Evolutionary conservation across 768 basidiomycete species (phyloP), one percentile per base, ranked within the genome.

Genomic region (Lactifluus hygrophoroides): DNA sequence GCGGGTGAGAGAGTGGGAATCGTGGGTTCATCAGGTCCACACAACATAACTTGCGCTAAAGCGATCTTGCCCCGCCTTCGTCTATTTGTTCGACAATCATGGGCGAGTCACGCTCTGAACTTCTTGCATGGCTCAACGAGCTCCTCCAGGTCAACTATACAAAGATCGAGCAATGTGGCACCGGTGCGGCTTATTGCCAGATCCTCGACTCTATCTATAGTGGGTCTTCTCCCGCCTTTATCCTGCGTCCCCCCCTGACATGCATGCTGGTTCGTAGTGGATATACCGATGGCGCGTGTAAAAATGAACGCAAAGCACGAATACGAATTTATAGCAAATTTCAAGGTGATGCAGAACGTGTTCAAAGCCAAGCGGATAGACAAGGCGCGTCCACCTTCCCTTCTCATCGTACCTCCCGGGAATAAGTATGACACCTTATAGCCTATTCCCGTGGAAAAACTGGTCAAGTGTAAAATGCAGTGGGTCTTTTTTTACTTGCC

Each of bases 401-500:
- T 23, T 38, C 11, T 45, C 1, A 3, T 7, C 9, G 0, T 28
- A 5, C 13, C 63, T 46, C 27, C 45, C 1, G 4, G 4, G 11
- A 30, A 27, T 11, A 5, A 23, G 21, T 7, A 32, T 19, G 14
- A 43, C 9, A 5, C 19, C 42, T 3, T 47, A 10, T 65, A 96
- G 92, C 94, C 94, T 27, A 94, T 99, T 70, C 90, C 81, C 7
- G 88, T 99, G n/a, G 95, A 98, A 66, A 86, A 80, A 66, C 83
- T 99, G 37, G 83, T 90, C 48, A 94, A 94, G 74, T 99, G 96
- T 77, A 98, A 97, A 77, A 98, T 98, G 94, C 95, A 97, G 87
- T 90, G 75, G 70, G 89, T 85, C 57, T 50, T 27, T 27, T 38
- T 54, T 43, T 38, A 21, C 54, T 60, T 40, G 56, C 45, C 5